These are phyloP conservation scores for Hypoxylon sp. DNA, from an alignment of 2,329 filamentous ascomycete genomes.

Conservation along the genomic window DNA sequence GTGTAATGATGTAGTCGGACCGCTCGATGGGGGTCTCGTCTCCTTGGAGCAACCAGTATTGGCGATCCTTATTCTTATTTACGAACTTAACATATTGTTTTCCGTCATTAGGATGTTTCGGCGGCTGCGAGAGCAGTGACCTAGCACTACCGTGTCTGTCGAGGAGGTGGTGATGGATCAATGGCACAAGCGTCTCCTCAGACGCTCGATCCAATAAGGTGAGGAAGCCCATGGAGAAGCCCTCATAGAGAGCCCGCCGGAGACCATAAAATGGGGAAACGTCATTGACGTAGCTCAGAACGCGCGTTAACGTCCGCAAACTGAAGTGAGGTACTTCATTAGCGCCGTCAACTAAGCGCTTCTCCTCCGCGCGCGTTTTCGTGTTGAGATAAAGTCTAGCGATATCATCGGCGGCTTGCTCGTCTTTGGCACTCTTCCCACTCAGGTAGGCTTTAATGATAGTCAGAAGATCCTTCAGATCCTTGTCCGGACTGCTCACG, in stretches of 20 bases:
- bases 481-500: constrained; percentile 88
- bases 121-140: constrained; percentile 81
- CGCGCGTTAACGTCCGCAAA: constrained; percentile 90
- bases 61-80: constrained; percentile 72
- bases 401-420: constrained; percentile 82
- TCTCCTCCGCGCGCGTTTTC: constrained; percentile 82
- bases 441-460: constrained; percentile 92
- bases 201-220: constrained; percentile 88
- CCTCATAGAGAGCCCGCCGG: constrained; percentile 89
- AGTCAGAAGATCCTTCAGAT: constrained; percentile 85
- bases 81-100: constrained; percentile 83
- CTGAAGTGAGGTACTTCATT: constrained; percentile 98
- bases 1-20: constrained; percentile 94
- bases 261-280: constrained; percentile 88
- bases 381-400: constrained; percentile 90
- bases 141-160: constrained; percentile 75
- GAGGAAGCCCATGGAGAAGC: constrained; percentile 97
- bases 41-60: constrained; percentile 92
- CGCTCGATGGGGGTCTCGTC: constrained; percentile 75
- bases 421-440: constrained; percentile 76
- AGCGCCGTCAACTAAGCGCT: constrained; percentile 90
- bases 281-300: constrained; percentile 87
- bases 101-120: constrained; percentile 81
- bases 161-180: constrained; percentile 85
- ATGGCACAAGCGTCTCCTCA: constrained; percentile 79